Evolutionary conservation across 768 basidiomycete genomes (phyloP).

Genomic region (Nidularia sp.): DNA sequence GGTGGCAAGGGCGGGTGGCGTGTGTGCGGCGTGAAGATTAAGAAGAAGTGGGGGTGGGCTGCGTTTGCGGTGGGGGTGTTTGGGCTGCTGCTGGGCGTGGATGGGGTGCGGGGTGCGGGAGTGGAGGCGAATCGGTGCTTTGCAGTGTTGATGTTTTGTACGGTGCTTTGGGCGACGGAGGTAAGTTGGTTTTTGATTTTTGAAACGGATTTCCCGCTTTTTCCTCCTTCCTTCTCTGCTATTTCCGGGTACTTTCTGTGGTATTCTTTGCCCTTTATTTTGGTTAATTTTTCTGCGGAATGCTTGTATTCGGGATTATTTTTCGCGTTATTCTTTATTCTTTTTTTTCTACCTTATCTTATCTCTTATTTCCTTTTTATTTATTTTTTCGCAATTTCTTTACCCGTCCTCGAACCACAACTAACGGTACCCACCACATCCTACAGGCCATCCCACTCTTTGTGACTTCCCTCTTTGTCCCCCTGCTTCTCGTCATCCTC

Average conservation of each 20-base stretch:
- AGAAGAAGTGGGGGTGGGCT: conserved; percentile 31
- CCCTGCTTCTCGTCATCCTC: conserved; percentile 82
- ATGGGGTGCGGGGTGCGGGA: conserved; percentile 43
- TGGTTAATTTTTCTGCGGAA: not conserved
- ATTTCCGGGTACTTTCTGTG: no score
- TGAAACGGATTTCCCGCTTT: no score
- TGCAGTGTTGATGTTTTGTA: conserved; percentile 85
- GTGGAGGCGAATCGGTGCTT: conserved; percentile 84
- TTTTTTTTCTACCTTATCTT: no score
- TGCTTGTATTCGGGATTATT: no score
- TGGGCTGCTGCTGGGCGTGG: conserved; percentile 53
- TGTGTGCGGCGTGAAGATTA: not conserved
- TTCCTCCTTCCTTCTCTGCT: no score
- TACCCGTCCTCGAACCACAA: no score
- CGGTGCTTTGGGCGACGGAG: conserved; percentile 96
- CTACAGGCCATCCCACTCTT: conserved; percentile 95
- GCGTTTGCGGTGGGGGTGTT: conserved; percentile 57
- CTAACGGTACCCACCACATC: no score
- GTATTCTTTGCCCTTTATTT: not conserved
- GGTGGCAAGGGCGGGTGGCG: conserved; percentile 18
- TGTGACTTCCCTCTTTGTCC: conserved; percentile 91
- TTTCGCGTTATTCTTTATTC: no score
- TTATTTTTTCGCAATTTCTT: no score
- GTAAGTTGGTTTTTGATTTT: conserved; percentile 33
- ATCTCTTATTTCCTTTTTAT: no score